Conservation (phyloP, 148 eudicot species). For the Rhododendron vialii region DNA sequence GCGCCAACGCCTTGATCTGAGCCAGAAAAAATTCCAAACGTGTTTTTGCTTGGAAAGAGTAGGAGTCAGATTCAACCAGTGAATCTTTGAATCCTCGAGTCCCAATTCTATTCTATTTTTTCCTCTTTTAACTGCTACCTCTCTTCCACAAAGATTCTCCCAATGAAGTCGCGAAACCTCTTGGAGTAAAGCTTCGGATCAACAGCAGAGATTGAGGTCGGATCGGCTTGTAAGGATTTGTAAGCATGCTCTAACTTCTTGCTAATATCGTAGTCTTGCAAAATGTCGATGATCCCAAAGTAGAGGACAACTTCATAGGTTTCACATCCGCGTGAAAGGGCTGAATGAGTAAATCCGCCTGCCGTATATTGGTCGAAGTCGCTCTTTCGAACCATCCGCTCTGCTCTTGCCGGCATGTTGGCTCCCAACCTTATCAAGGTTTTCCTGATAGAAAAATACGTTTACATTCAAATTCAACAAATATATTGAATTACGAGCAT, state of each 20-base stretch:
- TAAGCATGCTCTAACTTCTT: slow-evolving; percentile 92
- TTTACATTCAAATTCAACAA: neutral
- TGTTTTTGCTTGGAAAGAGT: neutral
- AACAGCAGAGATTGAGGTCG: slow-evolving; percentile 86
- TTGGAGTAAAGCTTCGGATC: slow-evolving; percentile 91
- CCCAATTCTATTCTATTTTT: neutral
- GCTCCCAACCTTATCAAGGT: slow-evolving; percentile 56
- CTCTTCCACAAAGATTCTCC: slow-evolving; percentile 78
- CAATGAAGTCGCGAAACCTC: slow-evolving; percentile 80
- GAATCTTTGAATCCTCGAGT: slow-evolving; percentile 4
- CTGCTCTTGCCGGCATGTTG: slow-evolving; percentile 53
- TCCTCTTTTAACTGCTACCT: slow-evolving; percentile 24
- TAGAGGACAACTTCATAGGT: neutral
- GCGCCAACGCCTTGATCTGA: neutral
- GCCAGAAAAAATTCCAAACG: neutral
- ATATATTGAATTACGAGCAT: neutral
- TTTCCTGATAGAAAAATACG: slow-evolving; percentile 42
- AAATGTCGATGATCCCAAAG: neutral
- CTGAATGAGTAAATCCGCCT: neutral
- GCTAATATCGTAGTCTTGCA: slow-evolving; percentile 27
- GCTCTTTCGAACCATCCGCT: slow-evolving; percentile 57
- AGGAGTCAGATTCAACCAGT: slow-evolving; percentile 4
- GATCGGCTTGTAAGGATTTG: slow-evolving; percentile 89
- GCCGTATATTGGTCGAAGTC: slow-evolving; percentile 69
- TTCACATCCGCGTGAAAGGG: neutral